Conservation (phyloP, 2,329 filamentous ascomycete species). For the Colletotrichum musicola region DNA sequence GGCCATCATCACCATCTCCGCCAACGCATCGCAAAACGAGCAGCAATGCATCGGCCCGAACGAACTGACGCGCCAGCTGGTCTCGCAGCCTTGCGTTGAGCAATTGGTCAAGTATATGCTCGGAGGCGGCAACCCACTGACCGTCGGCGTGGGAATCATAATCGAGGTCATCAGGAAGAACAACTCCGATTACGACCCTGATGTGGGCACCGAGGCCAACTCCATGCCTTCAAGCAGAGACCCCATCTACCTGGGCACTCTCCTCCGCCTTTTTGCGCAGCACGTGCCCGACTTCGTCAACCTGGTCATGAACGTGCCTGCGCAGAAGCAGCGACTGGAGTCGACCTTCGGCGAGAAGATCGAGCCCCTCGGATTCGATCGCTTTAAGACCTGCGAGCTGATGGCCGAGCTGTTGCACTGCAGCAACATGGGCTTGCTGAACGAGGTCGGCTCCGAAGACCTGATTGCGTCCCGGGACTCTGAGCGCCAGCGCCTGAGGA, state of each 20-base stretch:
- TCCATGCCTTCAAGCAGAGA: conserved; percentile 86
- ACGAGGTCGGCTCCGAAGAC: conserved; percentile 90
- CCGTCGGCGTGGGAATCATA: conserved; percentile 95
- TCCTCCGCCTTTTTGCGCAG: conserved; percentile 89
- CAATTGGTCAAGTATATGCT: conserved; percentile 93
- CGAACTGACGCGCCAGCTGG: conserved; percentile 93
- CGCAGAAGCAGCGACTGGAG: conserved; percentile 79
- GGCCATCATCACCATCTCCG: conserved; percentile 98
- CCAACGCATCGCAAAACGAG: conserved; percentile 97
- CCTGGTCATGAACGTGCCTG: conserved; percentile 83
- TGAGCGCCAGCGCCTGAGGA: conserved; percentile 83
- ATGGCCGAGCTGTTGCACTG: conserved; percentile 98
- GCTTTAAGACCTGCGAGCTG: conserved; percentile 98
- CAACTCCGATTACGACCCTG: conserved; percentile 98
- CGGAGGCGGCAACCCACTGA: conserved; percentile 90
- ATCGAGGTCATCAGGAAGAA: conserved; percentile 99
- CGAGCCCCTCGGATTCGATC: conserved; percentile 94
- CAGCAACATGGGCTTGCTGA: conserved; percentile 97
- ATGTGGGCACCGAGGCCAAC: conserved; percentile 85
- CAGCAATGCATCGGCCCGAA: conserved; percentile 99
- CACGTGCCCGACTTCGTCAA: conserved; percentile 96
- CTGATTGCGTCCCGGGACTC: conserved; percentile 83
- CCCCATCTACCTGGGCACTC: conserved; percentile 93
- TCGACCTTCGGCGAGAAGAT: conserved; percentile 93
- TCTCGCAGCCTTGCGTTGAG: conserved; percentile 86